A percentile compares a stretch with the other conserved stretches of the same genome.
Conservation (phyloP, 2,329 filamentous ascomycete species). For the Claviceps sp. region DNA sequence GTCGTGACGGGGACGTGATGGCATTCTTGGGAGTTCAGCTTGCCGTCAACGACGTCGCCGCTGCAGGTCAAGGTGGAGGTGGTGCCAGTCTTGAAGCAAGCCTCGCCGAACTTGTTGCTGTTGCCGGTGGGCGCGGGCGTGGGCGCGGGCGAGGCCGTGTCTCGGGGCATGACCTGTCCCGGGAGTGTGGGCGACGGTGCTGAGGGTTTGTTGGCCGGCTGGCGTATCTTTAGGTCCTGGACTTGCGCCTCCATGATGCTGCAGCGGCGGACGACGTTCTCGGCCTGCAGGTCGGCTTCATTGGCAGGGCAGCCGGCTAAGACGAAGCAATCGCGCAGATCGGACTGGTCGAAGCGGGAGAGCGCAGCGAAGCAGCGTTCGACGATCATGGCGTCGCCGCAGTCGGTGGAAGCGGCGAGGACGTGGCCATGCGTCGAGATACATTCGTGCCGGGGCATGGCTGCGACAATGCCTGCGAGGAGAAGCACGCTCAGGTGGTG, state of each 20-base stretch:
- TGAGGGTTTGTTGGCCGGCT: conserved; percentile 5
- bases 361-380: conserved; percentile 27
- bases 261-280: conserved; percentile 19
- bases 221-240: conserved; percentile 18
- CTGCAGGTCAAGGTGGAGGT: conserved; percentile 26
- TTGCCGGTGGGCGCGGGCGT: neutral
- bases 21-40: conserved; percentile 25
- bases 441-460: conserved; percentile 23
- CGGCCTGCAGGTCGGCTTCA: conserved; percentile 18
- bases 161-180: neutral
- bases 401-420: conserved; percentile 25
- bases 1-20: conserved; percentile 19
- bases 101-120: conserved; percentile 10
- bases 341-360: conserved; percentile 15
- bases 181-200: neutral
- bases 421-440: conserved; percentile 23
- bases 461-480: conserved; percentile 20
- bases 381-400: conserved; percentile 29
- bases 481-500: conserved; percentile 12
- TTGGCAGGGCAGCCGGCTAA: conserved; percentile 21
- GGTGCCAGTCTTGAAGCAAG: conserved; percentile 22
- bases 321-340: conserved; percentile 26
- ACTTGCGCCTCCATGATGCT: conserved; percentile 11
- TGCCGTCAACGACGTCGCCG: conserved; percentile 22
- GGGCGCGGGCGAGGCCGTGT: neutral